Evolutionary conservation across 495 filamentous ascomycete genomes (phyloP).

Genomic region (Jackrogersella multiformis): DNA sequence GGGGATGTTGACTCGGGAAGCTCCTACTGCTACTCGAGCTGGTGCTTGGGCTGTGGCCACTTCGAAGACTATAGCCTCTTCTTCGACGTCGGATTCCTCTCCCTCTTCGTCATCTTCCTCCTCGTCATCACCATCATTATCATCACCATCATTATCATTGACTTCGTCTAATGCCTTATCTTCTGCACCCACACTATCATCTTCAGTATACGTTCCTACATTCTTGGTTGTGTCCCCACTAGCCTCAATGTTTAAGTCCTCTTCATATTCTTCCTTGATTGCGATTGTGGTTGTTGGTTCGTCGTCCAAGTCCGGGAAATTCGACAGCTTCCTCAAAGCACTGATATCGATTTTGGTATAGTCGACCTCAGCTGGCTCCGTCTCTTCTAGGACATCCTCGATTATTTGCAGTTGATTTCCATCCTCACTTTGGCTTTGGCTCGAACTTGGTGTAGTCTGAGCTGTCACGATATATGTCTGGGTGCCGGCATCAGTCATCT

Average conservation of each 20-base stretch:
- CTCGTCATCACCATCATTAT: constrained; percentile 55
- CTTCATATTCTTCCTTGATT: constrained; percentile 34
- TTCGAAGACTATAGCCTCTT: constrained; percentile 63
- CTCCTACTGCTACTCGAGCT: constrained; percentile 61
- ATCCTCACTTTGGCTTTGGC: constrained; percentile 58
- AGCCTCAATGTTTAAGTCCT: constrained; percentile 47
- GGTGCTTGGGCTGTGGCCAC: constrained; percentile 59
- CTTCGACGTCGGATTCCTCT: constrained; percentile 57
- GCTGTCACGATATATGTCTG: constrained; percentile 64
- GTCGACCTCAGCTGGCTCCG: constrained; percentile 60
- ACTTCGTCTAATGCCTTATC: constrained; percentile 46
- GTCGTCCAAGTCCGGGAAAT: constrained; percentile 43
- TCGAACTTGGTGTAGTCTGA: constrained; percentile 54
- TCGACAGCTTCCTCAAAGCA: constrained; percentile 49
- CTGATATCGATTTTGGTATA: constrained; percentile 64
- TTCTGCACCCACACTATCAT: constrained; percentile 8
- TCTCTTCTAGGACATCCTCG: constrained; percentile 50
- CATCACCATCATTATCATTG: constrained; percentile 47
- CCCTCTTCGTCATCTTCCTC: constrained; percentile 55
- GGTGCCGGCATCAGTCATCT: constrained; percentile 65
- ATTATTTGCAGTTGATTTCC: constrained; percentile 48
- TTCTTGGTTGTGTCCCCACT: constrained; percentile 4
- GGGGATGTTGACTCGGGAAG: constrained; percentile 70
- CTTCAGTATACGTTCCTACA: constrained; percentile 9
- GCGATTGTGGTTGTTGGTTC: constrained; percentile 28